Evolutionary conservation across 345 rosid species (phyloP), one percentile per base, ranked within the genome.

Genomic region (Salix viminalis): DNA sequence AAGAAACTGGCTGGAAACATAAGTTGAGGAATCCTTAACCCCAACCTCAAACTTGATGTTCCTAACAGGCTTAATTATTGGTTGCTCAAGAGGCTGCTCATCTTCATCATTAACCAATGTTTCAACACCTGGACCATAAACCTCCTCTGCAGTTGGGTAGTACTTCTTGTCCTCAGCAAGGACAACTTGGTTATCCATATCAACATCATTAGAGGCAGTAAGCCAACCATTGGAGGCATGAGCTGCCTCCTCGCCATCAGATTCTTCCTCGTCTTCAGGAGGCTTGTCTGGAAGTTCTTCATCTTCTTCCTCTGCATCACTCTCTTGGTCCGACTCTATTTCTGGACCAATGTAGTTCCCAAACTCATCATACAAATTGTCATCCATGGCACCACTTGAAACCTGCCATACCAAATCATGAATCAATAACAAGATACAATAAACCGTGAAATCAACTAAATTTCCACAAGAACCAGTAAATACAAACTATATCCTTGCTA

Each of bases 311-410:
- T 92, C 97, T 3, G 79, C 87, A 18, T 89, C 97, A 69, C 91
- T 91, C 68, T 92, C 99, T 61, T 64, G 83, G 84, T 93, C 99
- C 0, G 98, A 96, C 87, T 96, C 98, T 21, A 96, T 90, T 79
- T 92, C 98, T 1, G 99, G 99, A 42, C 99, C 98, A 71, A 96
- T 92, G 64, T 96, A 96, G 91, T 96, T 96, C 34, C 99, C 99
- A 70, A 96, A 96, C 89, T 96, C 98, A 79, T 96, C 98, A 65
- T 96, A 96, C 73, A 96, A 85, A 85, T 91, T 96, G 82, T 93
- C 98, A 75, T 96, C 99, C 99, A 93, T 93, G 39, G 65, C 50
- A 50, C 74, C 62, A 48, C 69, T 75, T 48, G 62, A 68, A 65
- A 79, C 52, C 83, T 73, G 82, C 66, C 81, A 77, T 5, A 64